Percentiles rank a stretch among this genome's conserved stretches.
phyloP scores from a whole-genome alignment of 495 filamentous ascomycete species.

The Aspergillus sparsus region DNA sequence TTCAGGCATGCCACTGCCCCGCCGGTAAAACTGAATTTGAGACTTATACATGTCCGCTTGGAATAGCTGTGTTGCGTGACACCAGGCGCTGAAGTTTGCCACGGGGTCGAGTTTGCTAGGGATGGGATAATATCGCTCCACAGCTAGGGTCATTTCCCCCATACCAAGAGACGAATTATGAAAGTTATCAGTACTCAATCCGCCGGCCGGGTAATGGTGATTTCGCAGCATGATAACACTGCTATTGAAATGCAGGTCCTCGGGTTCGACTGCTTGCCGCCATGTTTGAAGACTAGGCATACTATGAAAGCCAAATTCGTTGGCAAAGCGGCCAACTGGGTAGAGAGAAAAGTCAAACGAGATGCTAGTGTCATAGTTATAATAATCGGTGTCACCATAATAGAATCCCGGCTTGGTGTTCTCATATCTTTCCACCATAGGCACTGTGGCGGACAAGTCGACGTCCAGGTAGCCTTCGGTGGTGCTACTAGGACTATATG shows the following conservation, averaged over 20 bases:
- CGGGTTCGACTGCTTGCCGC: conserved; percentile 52
- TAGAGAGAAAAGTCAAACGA: conserved; percentile 60
- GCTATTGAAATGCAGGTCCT: conserved; percentile 62
- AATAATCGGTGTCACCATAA: conserved; percentile 70
- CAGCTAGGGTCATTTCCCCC: conserved; percentile 65
- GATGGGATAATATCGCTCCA: conserved; percentile 61
- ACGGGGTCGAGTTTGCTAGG: conserved; percentile 57
- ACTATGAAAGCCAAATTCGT: conserved; percentile 67
- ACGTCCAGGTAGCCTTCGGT: conserved; percentile 63
- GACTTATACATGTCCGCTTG: conserved; percentile 66
- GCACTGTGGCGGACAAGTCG: conserved; percentile 56
- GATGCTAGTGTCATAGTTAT: conserved; percentile 60
- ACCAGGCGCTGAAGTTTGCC: conserved; percentile 71
- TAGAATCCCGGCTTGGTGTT: conserved; percentile 57
- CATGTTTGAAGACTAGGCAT: conserved; percentile 67
- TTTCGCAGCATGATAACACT: conserved; percentile 61
- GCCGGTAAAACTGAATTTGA: conserved; percentile 67
- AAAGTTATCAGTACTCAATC: conserved; percentile 43
- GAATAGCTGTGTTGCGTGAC: conserved; percentile 66
- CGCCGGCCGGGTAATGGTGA: conserved; percentile 62
- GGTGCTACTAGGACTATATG: conserved; percentile 67
- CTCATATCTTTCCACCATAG: conserved; percentile 62
- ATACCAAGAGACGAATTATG: conserved; percentile 46
- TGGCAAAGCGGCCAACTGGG: conserved; percentile 64
- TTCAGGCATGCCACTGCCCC: conserved; percentile 60